Evolutionary conservation across 257 asterid species (phyloP).

Genomic region (Handroanthus guayacan): DNA sequence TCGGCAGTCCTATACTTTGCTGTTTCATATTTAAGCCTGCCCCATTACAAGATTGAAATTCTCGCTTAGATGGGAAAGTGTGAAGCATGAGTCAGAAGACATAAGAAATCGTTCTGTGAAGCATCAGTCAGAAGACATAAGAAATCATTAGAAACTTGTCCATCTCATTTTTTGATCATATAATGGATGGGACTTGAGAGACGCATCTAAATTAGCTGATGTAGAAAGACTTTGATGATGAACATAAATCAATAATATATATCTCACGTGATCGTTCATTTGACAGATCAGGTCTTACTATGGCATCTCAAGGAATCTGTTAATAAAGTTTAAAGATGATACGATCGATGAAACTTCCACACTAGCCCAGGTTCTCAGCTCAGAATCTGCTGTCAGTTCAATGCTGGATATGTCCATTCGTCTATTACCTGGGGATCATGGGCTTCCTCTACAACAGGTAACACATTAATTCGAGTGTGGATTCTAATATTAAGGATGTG

Average conservation of each 20-base stretch:
- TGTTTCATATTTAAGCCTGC: no score
- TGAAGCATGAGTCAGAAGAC: no score
- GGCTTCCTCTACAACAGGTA: constrained; percentile 95
- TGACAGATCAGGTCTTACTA: constrained; percentile 89
- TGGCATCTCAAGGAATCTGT: constrained; percentile 85
- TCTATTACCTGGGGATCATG: constrained; percentile 88
- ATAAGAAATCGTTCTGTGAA: background rate
- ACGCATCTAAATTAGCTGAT: background rate
- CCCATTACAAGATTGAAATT: no score
- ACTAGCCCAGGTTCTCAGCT: constrained; percentile 90
- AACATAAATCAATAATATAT: background rate
- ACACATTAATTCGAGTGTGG: background rate
- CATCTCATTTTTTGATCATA: background rate
- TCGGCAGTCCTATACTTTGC: no score
- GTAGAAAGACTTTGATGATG: constrained; percentile 13
- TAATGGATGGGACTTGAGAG: background rate
- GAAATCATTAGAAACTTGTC: background rate
- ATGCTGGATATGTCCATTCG: constrained; percentile 96
- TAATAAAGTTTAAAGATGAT: constrained; percentile 92
- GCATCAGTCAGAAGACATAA: no score
- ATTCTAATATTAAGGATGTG: constrained; percentile 9
- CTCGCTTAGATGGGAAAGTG: no score
- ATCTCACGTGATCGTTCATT: constrained; percentile 24
- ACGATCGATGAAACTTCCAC: constrained; percentile 86
- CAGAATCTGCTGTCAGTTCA: constrained; percentile 90